phyloP scores from a whole-genome alignment of 176 grass and related monocot species.

The Oryza nivara region DNA sequence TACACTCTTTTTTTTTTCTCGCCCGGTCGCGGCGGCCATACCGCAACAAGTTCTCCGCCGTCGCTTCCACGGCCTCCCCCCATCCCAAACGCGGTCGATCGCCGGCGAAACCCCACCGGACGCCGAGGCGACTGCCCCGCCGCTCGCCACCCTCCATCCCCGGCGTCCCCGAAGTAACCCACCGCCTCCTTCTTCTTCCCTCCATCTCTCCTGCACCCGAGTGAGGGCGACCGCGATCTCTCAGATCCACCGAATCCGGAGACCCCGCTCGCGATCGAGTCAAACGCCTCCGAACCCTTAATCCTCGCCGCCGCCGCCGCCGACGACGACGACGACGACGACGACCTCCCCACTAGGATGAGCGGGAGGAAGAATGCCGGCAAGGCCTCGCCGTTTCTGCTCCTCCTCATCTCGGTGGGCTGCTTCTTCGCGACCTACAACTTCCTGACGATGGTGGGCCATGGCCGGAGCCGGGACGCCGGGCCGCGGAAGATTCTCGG shows the following conservation, averaged over 20 bases:
- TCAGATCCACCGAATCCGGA: slow-evolving; percentile 41
- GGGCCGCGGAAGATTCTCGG: slow-evolving; percentile 38
- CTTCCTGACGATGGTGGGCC: slow-evolving; percentile 61
- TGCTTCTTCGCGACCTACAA: slow-evolving; percentile 90
- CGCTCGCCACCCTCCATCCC: neutral
- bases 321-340: no score
- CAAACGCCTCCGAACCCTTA: neutral
- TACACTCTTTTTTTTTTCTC: no score
- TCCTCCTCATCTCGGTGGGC: slow-evolving; percentile 57
- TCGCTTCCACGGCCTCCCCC: neutral
- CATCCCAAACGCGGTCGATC: slow-evolving; percentile 13
- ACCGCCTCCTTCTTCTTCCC: neutral
- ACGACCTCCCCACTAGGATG: slow-evolving; percentile 17
- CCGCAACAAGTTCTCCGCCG: neutral
- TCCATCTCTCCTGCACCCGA: neutral
- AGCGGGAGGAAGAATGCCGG: slow-evolving; percentile 58
- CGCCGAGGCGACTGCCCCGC: neutral
- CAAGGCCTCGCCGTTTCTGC: slow-evolving; percentile 57
- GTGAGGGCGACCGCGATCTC: slow-evolving; percentile 28
- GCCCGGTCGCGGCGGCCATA: neutral
- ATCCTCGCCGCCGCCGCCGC: neutral
- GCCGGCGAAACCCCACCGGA: slow-evolving; percentile 18
- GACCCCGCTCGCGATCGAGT: neutral
- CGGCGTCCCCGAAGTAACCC: neutral
- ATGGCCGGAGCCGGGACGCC: slow-evolving; percentile 36